Base-by-base conservation (phyloP, 208 protist species). In the Plasmodiophora brassicae region DNA sequence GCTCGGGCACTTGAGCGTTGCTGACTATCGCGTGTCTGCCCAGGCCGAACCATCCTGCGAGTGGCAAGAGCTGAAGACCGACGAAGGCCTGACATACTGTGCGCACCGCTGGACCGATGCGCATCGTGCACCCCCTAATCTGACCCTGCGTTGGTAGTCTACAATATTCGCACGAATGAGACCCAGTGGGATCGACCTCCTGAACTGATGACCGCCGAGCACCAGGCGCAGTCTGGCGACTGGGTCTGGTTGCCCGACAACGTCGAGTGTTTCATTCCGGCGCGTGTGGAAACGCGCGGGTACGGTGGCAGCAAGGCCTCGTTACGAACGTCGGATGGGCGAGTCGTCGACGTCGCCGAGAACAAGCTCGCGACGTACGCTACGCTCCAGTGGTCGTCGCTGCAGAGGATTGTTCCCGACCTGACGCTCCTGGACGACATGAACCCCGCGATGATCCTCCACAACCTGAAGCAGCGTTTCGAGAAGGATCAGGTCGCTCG, bases 371-470 rank as follows among this genome's bases (percentile, higher is more conserved):
- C 25, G 36, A 28, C 5, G 32, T 0, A 53, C 5, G n/a, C 54
- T 25, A 14, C 20, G n/a, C n/a, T 90, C 22, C 32, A 89, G 5
- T 36, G 46, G 35, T 91, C 87, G 8, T 86, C 45, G 10, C 53
- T 91, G 14, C 36, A 89, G 41, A 46, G 91, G 28, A 88, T 88
- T 88, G 88, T 90, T 10, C 65, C 41, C 35, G 91, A 92, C 46
- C 85, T 92, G n/a, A 86, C 87, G 36, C 89, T 92, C 25, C 84
- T 92, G 44, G 91, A 93, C 85, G 46, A 88, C 39, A 92, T 92
- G 89, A 91, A 43, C 39, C 38, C 72, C 14, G 46, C 72, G 22
- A 22, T 90, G 1, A 90, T 89, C 39, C 85, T 89, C 8, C 87
- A 89, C 45, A 85, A 78, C 57, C 50, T 88, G 35, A 71, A 88